Evolutionary conservation across 257 asterid species (phyloP).

Genomic region (Przewalskia tangutica): DNA sequence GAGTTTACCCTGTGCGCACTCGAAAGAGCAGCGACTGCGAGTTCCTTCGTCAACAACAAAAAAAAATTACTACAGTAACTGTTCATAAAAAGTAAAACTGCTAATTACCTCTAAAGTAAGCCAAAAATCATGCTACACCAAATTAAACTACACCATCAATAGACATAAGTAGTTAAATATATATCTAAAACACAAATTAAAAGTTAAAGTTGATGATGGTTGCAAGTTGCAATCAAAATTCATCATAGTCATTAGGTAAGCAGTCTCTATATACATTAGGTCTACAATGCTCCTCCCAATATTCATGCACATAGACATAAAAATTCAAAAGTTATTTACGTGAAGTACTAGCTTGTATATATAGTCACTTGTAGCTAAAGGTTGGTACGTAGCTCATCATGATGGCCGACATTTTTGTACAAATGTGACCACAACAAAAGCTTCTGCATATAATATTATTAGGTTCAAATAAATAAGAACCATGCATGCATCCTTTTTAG

Average conservation of each 20-base stretch:
- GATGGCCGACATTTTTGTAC: neutral
- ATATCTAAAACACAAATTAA: neutral
- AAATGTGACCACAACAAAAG: neutral
- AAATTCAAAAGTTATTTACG: neutral
- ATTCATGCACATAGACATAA: conserved; percentile 1
- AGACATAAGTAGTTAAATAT: too few species aligned
- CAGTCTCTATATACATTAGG: neutral
- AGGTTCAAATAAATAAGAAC: neutral
- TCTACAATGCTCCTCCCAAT: neutral
- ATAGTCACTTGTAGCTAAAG: neutral
- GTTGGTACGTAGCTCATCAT: neutral
- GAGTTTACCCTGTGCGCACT: too few species aligned
- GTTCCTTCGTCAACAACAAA: too few species aligned
- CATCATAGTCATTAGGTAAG: neutral
- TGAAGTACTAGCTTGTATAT: neutral
- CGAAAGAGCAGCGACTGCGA: too few species aligned
- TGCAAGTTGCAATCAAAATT: neutral
- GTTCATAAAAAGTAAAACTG: too few species aligned
- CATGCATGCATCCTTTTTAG: neutral
- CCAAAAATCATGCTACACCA: too few species aligned
- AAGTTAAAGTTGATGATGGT: neutral
- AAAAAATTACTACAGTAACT: too few species aligned
- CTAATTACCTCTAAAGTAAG: too few species aligned
- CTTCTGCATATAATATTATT: neutral
- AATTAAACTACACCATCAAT: too few species aligned